Conservation (phyloP, 345 rosid species). For the Iberis pinnata region DNA sequence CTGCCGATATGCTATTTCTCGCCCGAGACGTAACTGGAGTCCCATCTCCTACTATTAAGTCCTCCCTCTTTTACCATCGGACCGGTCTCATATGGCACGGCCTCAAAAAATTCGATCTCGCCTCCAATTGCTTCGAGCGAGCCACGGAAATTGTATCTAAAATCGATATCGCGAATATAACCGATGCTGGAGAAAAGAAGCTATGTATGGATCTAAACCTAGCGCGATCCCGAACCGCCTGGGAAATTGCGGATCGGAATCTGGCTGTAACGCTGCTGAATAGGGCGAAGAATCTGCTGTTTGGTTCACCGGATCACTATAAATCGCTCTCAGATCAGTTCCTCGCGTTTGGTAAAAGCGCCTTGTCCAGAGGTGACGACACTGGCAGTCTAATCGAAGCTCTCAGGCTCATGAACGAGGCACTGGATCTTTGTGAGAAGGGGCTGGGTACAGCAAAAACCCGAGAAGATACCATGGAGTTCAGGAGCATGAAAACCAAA, state of each 20-base stretch:
- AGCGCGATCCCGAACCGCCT: constrained; percentile 80
- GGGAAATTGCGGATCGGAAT: constrained; percentile 66
- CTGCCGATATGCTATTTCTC: constrained; percentile 78
- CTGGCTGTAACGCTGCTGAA: constrained; percentile 68
- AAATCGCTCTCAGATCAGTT: constrained; percentile 61
- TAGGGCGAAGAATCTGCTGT: constrained; percentile 58
- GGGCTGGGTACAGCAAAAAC: constrained; percentile 51
- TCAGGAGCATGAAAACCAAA: constrained; percentile 48
- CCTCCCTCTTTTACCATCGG: constrained; percentile 70
- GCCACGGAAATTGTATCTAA: constrained; percentile 71
- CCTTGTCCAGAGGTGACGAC: constrained; percentile 41
- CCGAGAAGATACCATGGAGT: constrained; percentile 50
- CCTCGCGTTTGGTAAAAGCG: constrained; percentile 52
- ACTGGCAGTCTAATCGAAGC: constrained; percentile 45
- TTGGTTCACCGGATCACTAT: constrained; percentile 62
- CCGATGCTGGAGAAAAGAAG: constrained; percentile 62
- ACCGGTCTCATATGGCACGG: constrained; percentile 67
- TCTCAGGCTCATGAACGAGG: constrained; percentile 73
- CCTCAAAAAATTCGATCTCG: constrained; percentile 57
- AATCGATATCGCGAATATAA: constrained; percentile 38
- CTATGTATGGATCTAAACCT: constrained; percentile 65
- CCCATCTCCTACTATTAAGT: constrained; percentile 64
- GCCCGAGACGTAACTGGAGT: constrained; percentile 58
- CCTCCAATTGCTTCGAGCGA: constrained; percentile 77
- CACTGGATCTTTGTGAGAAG: constrained; percentile 73